Percentiles rank a stretch among this genome's conserved stretches.
Evolutionary conservation across 805 yeast genomes (phyloP).

Genomic region (Candida bentonensis): DNA sequence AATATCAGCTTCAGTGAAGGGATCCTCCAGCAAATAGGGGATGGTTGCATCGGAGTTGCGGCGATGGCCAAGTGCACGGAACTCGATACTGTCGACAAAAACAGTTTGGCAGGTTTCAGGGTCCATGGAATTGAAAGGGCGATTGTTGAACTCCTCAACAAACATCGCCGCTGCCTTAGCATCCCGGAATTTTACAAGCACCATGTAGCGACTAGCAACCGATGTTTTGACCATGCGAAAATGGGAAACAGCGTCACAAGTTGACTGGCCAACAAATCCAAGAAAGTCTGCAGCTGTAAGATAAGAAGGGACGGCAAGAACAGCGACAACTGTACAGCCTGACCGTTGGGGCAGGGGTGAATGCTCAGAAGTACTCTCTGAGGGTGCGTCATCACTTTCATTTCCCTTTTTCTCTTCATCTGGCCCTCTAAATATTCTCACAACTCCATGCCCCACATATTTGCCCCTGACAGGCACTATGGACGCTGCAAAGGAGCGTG

Average conservation of each 20-base stretch:
- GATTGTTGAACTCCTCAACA: conserved; percentile 54
- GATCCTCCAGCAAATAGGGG: conserved; percentile 61
- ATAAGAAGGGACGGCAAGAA: conserved; percentile 77
- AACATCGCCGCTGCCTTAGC: conserved; percentile 45
- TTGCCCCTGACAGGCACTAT: conserved; percentile 39
- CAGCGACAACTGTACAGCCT: conserved; percentile 45
- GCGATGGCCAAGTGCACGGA: conserved; percentile 21
- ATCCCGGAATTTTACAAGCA: conserved; percentile 57
- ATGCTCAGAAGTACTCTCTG: conserved; percentile 8
- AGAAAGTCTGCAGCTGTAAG: conserved; percentile 73
- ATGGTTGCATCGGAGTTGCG: conserved; percentile 24
- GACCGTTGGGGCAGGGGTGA: conserved; percentile 36
- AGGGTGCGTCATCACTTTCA: too few relatives aligned
- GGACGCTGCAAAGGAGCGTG: not conserved
- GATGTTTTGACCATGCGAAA: conserved; percentile 57
- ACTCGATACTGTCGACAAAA: conserved; percentile 44
- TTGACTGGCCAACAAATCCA: conserved; percentile 61
- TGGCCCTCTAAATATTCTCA: conserved; percentile 34
- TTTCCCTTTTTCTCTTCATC: too few relatives aligned
- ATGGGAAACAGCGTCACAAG: conserved; percentile 45
- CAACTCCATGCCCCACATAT: conserved; percentile 60
- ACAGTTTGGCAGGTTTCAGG: conserved; percentile 75
- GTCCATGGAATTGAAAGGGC: conserved; percentile 71
- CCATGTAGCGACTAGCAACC: conserved; percentile 57
- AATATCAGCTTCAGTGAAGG: conserved; percentile 36